These are phyloP conservation scores for Diplocarpon mali DNA, from an alignment of 2,329 filamentous ascomycete genomes.

Conservation along the genomic window DNA sequence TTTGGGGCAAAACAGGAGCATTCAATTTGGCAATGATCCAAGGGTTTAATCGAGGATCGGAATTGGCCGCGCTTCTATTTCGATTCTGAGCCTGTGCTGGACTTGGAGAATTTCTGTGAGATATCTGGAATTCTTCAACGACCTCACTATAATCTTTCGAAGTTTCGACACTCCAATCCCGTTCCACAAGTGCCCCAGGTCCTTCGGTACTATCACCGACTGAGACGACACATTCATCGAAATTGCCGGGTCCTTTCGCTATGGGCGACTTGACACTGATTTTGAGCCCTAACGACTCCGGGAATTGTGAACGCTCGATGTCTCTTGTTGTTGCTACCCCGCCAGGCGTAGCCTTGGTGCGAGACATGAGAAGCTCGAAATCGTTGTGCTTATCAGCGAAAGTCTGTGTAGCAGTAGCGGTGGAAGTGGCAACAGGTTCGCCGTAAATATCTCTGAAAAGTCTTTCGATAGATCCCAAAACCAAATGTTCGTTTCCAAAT, in stretches of 20 bases:
- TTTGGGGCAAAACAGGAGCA: constrained; percentile 12
- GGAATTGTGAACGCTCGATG: background rate
- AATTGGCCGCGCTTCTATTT: background rate
- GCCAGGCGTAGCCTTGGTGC: background rate
- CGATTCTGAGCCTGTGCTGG: background rate
- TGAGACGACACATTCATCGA: background rate
- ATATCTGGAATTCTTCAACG: constrained; percentile 27
- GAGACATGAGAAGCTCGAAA: constrained; percentile 21
- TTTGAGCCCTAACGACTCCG: background rate
- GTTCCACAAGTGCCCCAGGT: background rate
- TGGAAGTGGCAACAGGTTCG: constrained; percentile 3
- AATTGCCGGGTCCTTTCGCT: background rate
- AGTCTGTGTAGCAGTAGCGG: background rate
- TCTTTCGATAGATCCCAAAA: constrained; percentile 29
- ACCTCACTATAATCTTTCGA: constrained; percentile 36
- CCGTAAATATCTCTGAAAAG: constrained; percentile 24
- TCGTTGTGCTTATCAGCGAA: constrained; percentile 5
- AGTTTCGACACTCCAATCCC: constrained; percentile 31
- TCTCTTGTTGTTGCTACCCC: background rate
- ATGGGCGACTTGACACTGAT: background rate
- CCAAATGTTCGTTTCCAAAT: constrained; percentile 43
- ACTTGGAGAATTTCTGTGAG: background rate
- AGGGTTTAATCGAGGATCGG: constrained; percentile 26
- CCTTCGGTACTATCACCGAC: background rate
- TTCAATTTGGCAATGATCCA: constrained; percentile 32